Evolutionary conservation across 192 early-diverging fungal species (phyloP), one percentile per base, ranked within the genome.

Genomic region (Coemansia biformis): DNA sequence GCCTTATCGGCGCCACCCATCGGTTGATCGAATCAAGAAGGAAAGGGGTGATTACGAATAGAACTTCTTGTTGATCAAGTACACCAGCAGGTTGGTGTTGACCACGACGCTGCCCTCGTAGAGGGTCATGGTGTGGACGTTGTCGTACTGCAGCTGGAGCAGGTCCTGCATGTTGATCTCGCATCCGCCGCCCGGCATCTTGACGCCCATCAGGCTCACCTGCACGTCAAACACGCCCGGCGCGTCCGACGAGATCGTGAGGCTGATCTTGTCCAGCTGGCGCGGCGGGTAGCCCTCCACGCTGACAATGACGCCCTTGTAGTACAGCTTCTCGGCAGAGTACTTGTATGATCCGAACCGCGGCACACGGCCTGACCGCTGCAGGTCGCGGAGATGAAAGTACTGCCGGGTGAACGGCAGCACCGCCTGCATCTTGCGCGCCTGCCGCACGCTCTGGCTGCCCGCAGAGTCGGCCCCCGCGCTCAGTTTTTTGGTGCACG

Each of bases 291-390:
- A 81, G 29, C 86, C 93, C 15, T 86, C 85, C 10, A 99, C 67
- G 31, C 85, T 83, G 17, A 97, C 59, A 31, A 99, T 71, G 5
- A 99, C 91, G 43, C 94, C 93, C 65, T 91, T 89, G 56, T 95
- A 88, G 57, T 90, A 81, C 44, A 99, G 73, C 45, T 90, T 83
- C 56, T 90, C 83, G 1, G 95, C 97, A 14, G 88, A 89, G 76
- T 95, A 99, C 82, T 98, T 98, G 82, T 82, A 96, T 36, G 95
- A 97, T 4, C 97, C 97, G 68, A 93, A 98, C 54, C 88, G 79
- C 1, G 97, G 97, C 24, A 98, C 87, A 7, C 75, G 80, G 16
- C 94, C 95, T 41, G 90, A 80, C 24, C 78, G 70, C 59, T 94
- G 80, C 38, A 99, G 76, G 30, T 89, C 85, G 11, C 84, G 77